Base-by-base conservation (phyloP, 1,284 basidiomycete species). In the Malassezia slooffiae region DNA sequence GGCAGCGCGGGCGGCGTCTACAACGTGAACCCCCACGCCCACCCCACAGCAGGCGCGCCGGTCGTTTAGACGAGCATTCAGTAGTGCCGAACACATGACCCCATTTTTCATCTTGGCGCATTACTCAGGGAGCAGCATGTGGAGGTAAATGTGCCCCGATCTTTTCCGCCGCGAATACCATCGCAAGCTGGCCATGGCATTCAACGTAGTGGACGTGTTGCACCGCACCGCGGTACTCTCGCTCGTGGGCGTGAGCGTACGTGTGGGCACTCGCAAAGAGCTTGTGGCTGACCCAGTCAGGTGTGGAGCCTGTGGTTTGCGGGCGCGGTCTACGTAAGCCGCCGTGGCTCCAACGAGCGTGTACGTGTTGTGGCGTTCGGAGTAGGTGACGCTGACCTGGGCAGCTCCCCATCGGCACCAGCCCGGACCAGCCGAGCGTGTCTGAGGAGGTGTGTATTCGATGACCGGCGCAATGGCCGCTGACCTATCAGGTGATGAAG, bases 301-400 rank as follows among this genome's bases (percentile, higher is more conserved):
- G 46, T 33, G 10, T 48, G 46, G 46, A 41, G 46, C 16, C 4
- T 48, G 5, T 48, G 46, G 46, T 38, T 48, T 19, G 43, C 46
- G 4, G 46, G 30, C 10, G 46, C 46, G n/a, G 46, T 48, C 4
- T 48, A 43, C 24, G 36, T 48, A 5, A 48, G 46, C 24, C 46
- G 46, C 8, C 19, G 38, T 30, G 46, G 46, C 19, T 13, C 21
- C 17, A 38, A 35, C n/a, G 46, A 48, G n/a, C 34, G 46, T 11
- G 45, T 47, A 42, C 16, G 45, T 47, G 9, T 24, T 9, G 15
- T 15, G 38, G 33, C 27, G 11, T 22, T 15, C 12, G 8, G 12
- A 0, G 15, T 4, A 19, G 13, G 31, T 47, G 16, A 42, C 35
- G 5, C 21, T 13, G 40, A n/a, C n/a, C n/a, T n/a, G n/a, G n/a